Base-by-base conservation (phyloP, 495 filamentous ascomycete genomes). In the Pseudoneurospora amorphoporcata region DNA sequence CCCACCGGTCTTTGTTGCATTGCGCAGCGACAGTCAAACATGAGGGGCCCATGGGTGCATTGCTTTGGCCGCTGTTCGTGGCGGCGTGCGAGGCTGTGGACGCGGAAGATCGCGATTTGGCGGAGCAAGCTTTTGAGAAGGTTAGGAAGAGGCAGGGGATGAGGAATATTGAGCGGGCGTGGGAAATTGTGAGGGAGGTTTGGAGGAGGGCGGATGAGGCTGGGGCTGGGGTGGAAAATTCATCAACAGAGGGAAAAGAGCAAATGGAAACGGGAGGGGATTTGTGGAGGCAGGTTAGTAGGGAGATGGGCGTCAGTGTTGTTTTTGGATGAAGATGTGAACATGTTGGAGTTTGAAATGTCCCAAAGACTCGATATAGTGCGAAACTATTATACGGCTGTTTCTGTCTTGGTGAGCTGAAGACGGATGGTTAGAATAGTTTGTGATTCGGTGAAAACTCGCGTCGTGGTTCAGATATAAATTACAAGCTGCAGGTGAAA, bases 31-130 rank as follows among this genome's bases (percentile, higher is more conserved):
- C 87, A 0, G 85, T 88, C 7, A 77, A 80, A 14, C 80, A 85
- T 42, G 77, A 81, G 19, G 88, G 88, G 0, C 88, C 88, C 2
- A 88, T 90, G 87, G 81, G 85, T 0, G 88, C 87, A 6, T 76
- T 90, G 39, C 78, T 90, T 0, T 90, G 88, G 88, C 88, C 88
- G 16, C 79, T 90, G 9, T 90, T 90, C 73, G 87, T 86, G 17
- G 85, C 86, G 2, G 82, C 86, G 1, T 89, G 87, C 75, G 88
- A 90, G 76, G 88, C 88, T 1, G 75, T 83, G 3, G 75, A 53
- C 12, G 39, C 68, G 10, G 79, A 76, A 35, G 86, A 87, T 68
- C 77, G 85, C 23, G 73, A 69, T 4, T 78, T 88, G 9, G 86
- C 87, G 2, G 74, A 77, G 16, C 77, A 77, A 35, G 84, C 85